Evolutionary conservation across 371 early-diverging fungal genomes (phyloP).

Genomic region (Mortierella sp.): DNA sequence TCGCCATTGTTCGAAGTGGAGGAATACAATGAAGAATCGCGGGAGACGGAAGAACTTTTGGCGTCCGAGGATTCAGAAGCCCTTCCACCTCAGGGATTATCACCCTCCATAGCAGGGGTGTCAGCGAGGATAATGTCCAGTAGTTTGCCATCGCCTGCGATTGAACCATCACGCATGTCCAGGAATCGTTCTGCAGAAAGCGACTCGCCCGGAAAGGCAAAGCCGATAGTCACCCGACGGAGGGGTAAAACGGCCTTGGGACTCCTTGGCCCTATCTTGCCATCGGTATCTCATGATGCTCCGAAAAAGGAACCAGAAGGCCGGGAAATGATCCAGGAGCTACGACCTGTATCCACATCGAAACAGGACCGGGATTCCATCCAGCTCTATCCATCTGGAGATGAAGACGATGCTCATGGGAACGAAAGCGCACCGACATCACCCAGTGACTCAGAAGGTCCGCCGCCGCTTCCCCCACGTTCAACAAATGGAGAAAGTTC

Average conservation of each 20-base stretch:
- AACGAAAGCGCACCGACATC: not conserved
- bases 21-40: conserved; percentile 30
- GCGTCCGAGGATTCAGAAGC: conserved; percentile 15
- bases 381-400: conserved; percentile 17
- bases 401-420: conserved; percentile 16
- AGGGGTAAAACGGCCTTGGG: conserved; percentile 23
- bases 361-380: conserved; percentile 14
- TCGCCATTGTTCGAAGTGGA: conserved; percentile 43
- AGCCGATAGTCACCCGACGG: conserved; percentile 7
- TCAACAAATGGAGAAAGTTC: not conserved
- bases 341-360: conserved; percentile 28
- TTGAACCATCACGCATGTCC: conserved; percentile 1
- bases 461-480: conserved; percentile 40
- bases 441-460: conserved; percentile 3
- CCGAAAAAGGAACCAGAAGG: not conserved
- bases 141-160: conserved; percentile 11
- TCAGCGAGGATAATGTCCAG: conserved; percentile 7
- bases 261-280: conserved; percentile 13
- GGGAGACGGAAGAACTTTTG: conserved; percentile 46
- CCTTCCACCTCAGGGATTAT: not conserved
- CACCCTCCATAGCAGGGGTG: not conserved
- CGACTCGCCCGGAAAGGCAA: conserved; percentile 8
- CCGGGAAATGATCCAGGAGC: conserved; percentile 19
- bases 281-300: conserved; percentile 1
- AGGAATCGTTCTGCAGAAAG: conserved; percentile 7